Evolutionary conservation across 352 stramenopile genomes (phyloP).

Genomic region (Phytophthora foliorum): DNA sequence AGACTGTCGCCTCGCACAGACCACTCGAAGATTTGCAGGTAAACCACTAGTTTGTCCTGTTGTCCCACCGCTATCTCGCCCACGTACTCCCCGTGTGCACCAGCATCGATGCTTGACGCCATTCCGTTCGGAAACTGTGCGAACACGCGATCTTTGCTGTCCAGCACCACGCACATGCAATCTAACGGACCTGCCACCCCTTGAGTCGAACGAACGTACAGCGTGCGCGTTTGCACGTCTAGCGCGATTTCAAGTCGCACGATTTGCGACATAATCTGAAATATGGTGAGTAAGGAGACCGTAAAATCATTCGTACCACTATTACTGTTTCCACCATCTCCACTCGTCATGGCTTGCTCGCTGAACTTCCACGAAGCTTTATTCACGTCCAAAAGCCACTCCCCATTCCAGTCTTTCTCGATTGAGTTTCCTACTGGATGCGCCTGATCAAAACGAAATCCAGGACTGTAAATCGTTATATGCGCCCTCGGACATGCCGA

Average conservation of each 20-base stretch:
- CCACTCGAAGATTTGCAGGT: constrained; percentile 56
- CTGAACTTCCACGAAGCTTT: constrained; percentile 50
- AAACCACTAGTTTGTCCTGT: constrained; percentile 47
- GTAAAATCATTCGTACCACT: neutral
- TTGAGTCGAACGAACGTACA: constrained; percentile 42
- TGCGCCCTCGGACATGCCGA: constrained; percentile 4
- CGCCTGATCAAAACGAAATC: constrained; percentile 11
- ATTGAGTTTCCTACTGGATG: constrained; percentile 32
- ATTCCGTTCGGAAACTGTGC: constrained; percentile 56
- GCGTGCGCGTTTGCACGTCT: constrained; percentile 33
- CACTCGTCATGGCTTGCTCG: constrained; percentile 2
- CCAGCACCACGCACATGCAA: constrained; percentile 53
- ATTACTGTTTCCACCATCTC: neutral
- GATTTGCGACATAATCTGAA: constrained; percentile 54
- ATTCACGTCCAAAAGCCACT: constrained; percentile 61
- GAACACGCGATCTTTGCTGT: constrained; percentile 64
- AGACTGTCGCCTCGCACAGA: constrained; percentile 16
- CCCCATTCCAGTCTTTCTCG: constrained; percentile 54
- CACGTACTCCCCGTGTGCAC: constrained; percentile 61
- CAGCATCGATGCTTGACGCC: constrained; percentile 25
- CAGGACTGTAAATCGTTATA: neutral
- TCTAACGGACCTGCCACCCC: constrained; percentile 30
- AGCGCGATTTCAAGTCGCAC: constrained; percentile 48
- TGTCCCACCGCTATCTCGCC: constrained; percentile 51
- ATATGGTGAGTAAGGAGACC: constrained; percentile 47